phyloP scores from a whole-genome alignment of 75 land plant species.

The Pseudotsuga menziesii region DNA sequence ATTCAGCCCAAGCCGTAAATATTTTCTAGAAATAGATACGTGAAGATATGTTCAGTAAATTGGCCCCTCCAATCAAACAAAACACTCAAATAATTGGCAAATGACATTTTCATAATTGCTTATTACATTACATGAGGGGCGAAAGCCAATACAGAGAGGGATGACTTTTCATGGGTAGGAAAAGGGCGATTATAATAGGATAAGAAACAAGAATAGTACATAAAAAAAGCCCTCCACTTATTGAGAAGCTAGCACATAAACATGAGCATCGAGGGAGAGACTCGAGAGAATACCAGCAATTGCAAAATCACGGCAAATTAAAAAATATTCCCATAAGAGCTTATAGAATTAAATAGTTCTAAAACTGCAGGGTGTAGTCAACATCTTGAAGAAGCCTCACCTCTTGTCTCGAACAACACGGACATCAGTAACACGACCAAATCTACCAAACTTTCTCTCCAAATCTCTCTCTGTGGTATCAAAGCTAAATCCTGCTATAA shows the following conservation, averaged over 20 bases:
- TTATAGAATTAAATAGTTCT: background rate
- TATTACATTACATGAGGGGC: too few species aligned
- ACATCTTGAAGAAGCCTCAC: constrained; percentile 12
- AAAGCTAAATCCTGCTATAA: constrained; percentile 60
- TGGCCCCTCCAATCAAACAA: background rate
- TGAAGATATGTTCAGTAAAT: too few species aligned
- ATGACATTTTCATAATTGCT: background rate
- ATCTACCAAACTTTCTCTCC: constrained; percentile 54
- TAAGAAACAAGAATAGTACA: background rate
- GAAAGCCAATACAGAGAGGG: too few species aligned
- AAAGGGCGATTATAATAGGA: background rate
- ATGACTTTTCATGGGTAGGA: too few species aligned
- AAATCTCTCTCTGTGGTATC: constrained; percentile 53
- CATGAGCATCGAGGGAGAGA: background rate
- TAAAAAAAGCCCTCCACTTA: background rate
- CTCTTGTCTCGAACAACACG: constrained; percentile 62
- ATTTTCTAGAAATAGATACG: too few species aligned
- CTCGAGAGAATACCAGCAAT: background rate
- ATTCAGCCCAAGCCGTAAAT: too few species aligned
- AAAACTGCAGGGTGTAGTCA: background rate
- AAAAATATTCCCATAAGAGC: background rate
- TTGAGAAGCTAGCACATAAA: background rate
- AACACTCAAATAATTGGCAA: background rate
- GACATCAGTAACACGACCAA: constrained; percentile 52
- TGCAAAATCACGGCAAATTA: background rate